Evolutionary conservation across 2,329 filamentous ascomycete genomes (phyloP).

Genomic region (Botrytis deweyae): DNA sequence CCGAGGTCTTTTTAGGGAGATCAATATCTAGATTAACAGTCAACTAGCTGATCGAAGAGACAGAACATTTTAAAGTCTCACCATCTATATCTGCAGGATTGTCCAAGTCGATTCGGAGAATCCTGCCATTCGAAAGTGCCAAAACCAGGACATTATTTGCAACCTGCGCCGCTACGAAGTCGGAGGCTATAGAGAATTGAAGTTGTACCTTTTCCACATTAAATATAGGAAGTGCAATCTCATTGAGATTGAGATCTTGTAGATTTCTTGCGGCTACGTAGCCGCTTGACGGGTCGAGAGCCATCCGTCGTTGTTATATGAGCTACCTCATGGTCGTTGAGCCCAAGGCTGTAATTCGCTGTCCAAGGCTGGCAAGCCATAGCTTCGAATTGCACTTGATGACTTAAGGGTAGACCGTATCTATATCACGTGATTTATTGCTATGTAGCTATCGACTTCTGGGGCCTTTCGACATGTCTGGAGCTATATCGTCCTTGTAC

Average conservation of each 20-base stretch:
- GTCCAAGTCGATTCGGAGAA: conserved; percentile 91
- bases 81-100: conserved; percentile 93
- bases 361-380: conserved; percentile 30
- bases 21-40: conserved; percentile 73
- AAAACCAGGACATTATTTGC: conserved; percentile 96
- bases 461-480: neutral
- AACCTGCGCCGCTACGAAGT: conserved; percentile 95
- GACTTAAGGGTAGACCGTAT: neutral
- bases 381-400: conserved; percentile 20
- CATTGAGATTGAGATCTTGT: conserved; percentile 57
- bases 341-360: conserved; percentile 33
- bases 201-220: conserved; percentile 89
- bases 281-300: conserved; percentile 68
- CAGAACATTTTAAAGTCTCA: conserved; percentile 40
- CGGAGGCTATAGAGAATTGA: conserved; percentile 89
- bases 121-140: conserved; percentile 86
- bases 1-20: conserved; percentile 86
- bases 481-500: neutral
- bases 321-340: conserved; percentile 36
- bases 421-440: neutral
- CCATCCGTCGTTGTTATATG: conserved; percentile 51
- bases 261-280: conserved; percentile 66
- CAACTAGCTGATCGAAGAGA: conserved; percentile 7
- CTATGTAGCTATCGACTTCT: neutral
- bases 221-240: conserved; percentile 79